Evolutionary conservation across 805 yeast species (phyloP).

Genomic region (Candida silvatica): DNA sequence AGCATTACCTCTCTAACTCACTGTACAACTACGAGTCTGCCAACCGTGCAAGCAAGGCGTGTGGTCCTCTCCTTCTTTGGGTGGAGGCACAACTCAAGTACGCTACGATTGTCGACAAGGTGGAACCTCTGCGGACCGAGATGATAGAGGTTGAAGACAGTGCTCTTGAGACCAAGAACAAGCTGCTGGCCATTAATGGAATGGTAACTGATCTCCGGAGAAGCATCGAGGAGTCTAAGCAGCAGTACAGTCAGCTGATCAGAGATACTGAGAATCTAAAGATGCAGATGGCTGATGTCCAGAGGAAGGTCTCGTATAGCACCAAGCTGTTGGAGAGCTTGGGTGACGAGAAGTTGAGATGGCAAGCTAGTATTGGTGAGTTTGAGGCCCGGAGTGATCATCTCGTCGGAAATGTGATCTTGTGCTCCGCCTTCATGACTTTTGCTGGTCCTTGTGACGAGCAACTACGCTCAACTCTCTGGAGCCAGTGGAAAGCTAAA

Average conservation of each 20-base stretch:
- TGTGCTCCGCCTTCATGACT: constrained; percentile 52
- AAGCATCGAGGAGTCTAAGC: constrained; percentile 61
- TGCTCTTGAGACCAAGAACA: constrained; percentile 54
- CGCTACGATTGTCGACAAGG: constrained; percentile 55
- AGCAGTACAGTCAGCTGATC: constrained; percentile 62
- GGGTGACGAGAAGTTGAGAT: constrained; percentile 59
- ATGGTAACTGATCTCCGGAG: constrained; percentile 71
- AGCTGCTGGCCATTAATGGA: constrained; percentile 66
- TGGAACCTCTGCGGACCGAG: constrained; percentile 69
- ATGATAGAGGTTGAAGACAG: constrained; percentile 51
- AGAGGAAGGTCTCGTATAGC: constrained; percentile 54
- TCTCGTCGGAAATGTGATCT: constrained; percentile 56
- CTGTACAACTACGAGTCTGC: constrained; percentile 68
- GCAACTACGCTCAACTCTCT: constrained; percentile 24
- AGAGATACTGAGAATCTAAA: constrained; percentile 73
- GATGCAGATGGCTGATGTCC: constrained; percentile 56
- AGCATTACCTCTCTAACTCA: constrained; percentile 48
- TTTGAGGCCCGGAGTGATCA: constrained; percentile 37
- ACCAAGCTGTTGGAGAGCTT: constrained; percentile 52
- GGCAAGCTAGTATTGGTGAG: constrained; percentile 52
- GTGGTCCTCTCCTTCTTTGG: constrained; percentile 90
- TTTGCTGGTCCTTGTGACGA: constrained; percentile 46
- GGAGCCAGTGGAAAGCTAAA: constrained; percentile 16
- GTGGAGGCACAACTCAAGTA: constrained; percentile 83
- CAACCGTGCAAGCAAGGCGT: constrained; percentile 86